Evolutionary conservation across 2,329 filamentous ascomycete genomes (phyloP), one percentile per base, ranked within the genome.

Genomic region (Metarhizium guizhouense): DNA sequence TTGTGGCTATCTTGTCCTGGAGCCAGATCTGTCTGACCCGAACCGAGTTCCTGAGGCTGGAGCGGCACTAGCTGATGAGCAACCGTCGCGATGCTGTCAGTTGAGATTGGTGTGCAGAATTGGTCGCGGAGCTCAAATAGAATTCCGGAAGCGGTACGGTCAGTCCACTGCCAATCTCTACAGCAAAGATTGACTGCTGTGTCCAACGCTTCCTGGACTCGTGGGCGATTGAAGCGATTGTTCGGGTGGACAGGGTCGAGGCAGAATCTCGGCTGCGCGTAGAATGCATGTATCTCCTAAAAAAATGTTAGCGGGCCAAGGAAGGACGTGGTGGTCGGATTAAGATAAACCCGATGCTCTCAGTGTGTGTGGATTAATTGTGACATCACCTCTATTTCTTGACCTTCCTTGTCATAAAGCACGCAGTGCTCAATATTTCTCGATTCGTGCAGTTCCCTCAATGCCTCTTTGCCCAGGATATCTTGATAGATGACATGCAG

Each of bases 271-370:
- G 18, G 11, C 25, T 57, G 36, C 4, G 29, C 29, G 53, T 61
- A 63, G 53, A 60, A 64, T n/a, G 42, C 32, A 59, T 62, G 61
- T 25, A 63, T 54, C 40, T 62, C 30, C 61, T 62, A 20, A 47
- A 34, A 61, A 64, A 63, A 59, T 57, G 59, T 65, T 62, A 40
- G 38, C 38, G 13, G 34, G 34, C 7, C 13, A 13, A 36, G 34
- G 34, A 2, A 36, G 8, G 34, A 36, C 6, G 14, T 13, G 14
- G 8, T 14, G n/a, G 5, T 29, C 58, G 63, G 62, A 63, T 55
- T 54, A 65, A 64, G 25, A 50, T 55, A 59, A 49, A 53, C 54
- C 62, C 60, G 61, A n/a, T 4, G n/a, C 6, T 47, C 43, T 4
- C 43, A 20, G n/a, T 6, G 18, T n/a, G 43, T 18, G n/a, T 20